Base-by-base conservation (phyloP, 176 grass and related monocot genomes). In the Paspalum notatum region DNA sequence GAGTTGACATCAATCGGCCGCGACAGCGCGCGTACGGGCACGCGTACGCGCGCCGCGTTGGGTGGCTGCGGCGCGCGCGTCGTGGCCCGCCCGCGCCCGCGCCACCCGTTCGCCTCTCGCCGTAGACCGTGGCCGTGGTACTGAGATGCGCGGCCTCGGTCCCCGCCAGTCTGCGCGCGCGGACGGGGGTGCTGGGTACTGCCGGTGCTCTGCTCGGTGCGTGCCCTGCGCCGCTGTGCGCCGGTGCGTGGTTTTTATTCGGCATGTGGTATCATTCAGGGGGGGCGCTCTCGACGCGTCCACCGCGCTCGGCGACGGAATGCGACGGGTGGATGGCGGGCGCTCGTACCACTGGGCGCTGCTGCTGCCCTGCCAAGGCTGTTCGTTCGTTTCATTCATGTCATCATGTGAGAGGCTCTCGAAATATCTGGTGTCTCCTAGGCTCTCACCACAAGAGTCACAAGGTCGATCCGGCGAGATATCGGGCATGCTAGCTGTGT, bases 31-130 rank as follows among this genome's bases (percentile, higher is more conserved):
- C 50, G 75, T 41, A 59, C 21, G 41, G 32, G 48, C 18, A 56
- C 43, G 51, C 38, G 38, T 24, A 21, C 40, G 47, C 21, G 63
- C 26, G 66, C 62, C 62, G 82, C 86, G 68, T 84, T 79, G 80
- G 67, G 86, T 88, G 86, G 86, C 75, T 53, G 75, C 8, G 68
- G 64, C 45, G 74, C 65, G 57, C 48, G 48, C 66, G 79, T 37
- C 79, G 79, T 81, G 79, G 53, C 66, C 8, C 4, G 16, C 26
- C 9, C 57, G 46, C 65, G 37, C 32, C 71, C 1, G 50, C 76
- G 17, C 78, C 85, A 77, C 79, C 40, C 64, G 25, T 38, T 13
- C 25, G 17, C 8, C 4, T 7, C 43, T 55, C 1, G 55, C 10
- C 27, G 72, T 56, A 37, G 70, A 54, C 49, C 9, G 25, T 16